phyloP scores from a whole-genome alignment of 169 alveolate genomes.

The Cryptosporidium andersoni region DNA sequence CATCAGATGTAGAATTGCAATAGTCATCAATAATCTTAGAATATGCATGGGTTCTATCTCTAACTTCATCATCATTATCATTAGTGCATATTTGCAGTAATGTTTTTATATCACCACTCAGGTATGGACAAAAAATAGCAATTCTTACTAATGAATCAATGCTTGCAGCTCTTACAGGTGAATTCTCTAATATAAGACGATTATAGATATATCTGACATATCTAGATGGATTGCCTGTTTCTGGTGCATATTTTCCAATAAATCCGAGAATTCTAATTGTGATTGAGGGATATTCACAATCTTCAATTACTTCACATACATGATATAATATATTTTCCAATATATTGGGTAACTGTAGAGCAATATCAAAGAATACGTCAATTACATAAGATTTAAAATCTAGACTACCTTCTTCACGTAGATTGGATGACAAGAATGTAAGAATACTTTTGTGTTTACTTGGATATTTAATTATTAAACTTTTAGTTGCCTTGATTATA shows the following conservation, averaged over 20 bases:
- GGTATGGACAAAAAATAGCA: slow-evolving; percentile 78
- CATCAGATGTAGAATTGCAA: slow-evolving; percentile 18
- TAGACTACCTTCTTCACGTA: slow-evolving; percentile 90
- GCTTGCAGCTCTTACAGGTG: slow-evolving; percentile 96
- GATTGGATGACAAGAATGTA: slow-evolving; percentile 87
- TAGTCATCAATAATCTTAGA: slow-evolving; percentile 71
- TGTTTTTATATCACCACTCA: slow-evolving; percentile 76
- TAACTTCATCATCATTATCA: slow-evolving; percentile 82
- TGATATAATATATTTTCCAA: slow-evolving; percentile 86
- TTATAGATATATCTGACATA: slow-evolving; percentile 95
- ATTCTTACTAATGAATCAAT: slow-evolving; percentile 93
- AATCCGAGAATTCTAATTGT: slow-evolving; percentile 85
- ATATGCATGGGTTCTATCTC: slow-evolving; percentile 79
- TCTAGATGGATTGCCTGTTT: slow-evolving; percentile 88
- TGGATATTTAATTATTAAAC: slow-evolving; percentile 91
- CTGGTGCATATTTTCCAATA: slow-evolving; percentile 90
- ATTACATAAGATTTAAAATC: slow-evolving; percentile 89
- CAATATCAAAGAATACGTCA: slow-evolving; percentile 90
- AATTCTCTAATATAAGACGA: slow-evolving; percentile 93
- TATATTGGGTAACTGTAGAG: slow-evolving; percentile 82
- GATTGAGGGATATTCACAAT: slow-evolving; percentile 93
- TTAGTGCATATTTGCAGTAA: slow-evolving; percentile 74
- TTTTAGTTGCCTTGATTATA: slow-evolving; percentile 89
- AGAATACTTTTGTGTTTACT: slow-evolving; percentile 88
- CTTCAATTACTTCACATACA: slow-evolving; percentile 97